phyloP scores from a whole-genome alignment of 805 yeast species.

The Candida silvatica region DNA sequence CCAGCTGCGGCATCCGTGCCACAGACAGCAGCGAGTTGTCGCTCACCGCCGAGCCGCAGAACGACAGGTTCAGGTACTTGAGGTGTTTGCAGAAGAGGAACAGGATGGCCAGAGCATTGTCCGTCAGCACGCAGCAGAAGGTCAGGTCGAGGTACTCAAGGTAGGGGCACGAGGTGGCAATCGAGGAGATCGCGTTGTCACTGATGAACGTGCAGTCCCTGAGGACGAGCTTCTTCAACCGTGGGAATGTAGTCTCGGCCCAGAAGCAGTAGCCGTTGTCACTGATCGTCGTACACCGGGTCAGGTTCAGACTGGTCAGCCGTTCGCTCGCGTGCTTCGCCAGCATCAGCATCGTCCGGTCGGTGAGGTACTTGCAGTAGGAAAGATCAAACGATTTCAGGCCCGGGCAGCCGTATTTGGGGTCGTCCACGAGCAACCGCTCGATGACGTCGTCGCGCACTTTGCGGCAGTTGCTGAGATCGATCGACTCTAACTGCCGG shows the following conservation, averaged over 20 bases:
- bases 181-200: conserved; percentile 52
- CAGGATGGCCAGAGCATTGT: conserved; percentile 56
- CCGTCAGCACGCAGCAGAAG: conserved; percentile 70
- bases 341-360: conserved; percentile 54
- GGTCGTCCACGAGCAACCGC: conserved; percentile 45
- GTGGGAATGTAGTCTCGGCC: conserved; percentile 49
- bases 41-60: conserved; percentile 75
- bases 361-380: conserved; percentile 73
- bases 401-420: conserved; percentile 45
- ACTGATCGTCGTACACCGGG: conserved; percentile 72
- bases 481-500: conserved; percentile 45
- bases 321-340: conserved; percentile 49
- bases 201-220: conserved; percentile 70
- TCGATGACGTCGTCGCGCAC: conserved; percentile 66
- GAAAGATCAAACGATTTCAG: conserved; percentile 48
- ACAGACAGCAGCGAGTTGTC: conserved; percentile 58
- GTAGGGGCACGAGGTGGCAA: conserved; percentile 53
- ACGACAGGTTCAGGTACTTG: conserved; percentile 47
- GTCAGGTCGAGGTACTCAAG: conserved; percentile 52
- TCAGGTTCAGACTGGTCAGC: conserved; percentile 48
- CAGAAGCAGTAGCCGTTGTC: conserved; percentile 66
- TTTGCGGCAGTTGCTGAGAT: conserved; percentile 64
- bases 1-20: conserved; percentile 43
- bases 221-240: conserved; percentile 41
- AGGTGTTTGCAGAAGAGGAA: conserved; percentile 58